These are phyloP conservation scores for Paxillus rubicundulus DNA, from an alignment of 768 basidiomycete species.

Conservation along the genomic window DNA sequence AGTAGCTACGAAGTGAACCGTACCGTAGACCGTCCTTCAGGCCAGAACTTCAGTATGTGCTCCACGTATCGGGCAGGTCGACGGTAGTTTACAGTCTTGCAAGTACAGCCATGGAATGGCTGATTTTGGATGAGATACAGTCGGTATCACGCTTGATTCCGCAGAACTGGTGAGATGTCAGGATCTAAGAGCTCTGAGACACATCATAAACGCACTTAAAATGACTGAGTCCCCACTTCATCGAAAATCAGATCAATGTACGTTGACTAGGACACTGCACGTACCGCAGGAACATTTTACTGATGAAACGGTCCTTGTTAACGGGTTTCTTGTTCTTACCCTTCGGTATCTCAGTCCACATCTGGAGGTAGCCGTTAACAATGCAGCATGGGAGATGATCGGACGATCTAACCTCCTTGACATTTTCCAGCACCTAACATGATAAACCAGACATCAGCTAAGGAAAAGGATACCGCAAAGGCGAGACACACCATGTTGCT, in stretches of 20 bases:
- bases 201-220: conserved; percentile 61
- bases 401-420: conserved; percentile 75
- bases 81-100: neutral
- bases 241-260: conserved; percentile 11
- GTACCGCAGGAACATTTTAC: conserved; percentile 96
- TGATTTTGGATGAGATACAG: neutral
- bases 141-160: conserved; percentile 60
- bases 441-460: conserved; percentile 8
- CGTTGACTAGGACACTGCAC: conserved; percentile 21
- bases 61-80: neutral
- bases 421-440: conserved; percentile 90
- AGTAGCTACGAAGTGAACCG: neutral
- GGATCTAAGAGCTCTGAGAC: conserved; percentile 19
- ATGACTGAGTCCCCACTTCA: conserved; percentile 95
- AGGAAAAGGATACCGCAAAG: neutral
- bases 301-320: conserved; percentile 99
- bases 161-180: conserved; percentile 57
- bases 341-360: conserved; percentile 99
- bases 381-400: conserved; percentile 5
- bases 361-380: conserved; percentile 47
- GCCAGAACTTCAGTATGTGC: neutral
- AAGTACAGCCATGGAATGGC: neutral
- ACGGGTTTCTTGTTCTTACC: conserved; percentile 98
- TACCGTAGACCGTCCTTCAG: neutral
- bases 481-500: conserved; percentile 84